These are phyloP conservation scores for Pinus albicaulis DNA, from an alignment of 75 land plant genomes.

Conservation along the genomic window DNA sequence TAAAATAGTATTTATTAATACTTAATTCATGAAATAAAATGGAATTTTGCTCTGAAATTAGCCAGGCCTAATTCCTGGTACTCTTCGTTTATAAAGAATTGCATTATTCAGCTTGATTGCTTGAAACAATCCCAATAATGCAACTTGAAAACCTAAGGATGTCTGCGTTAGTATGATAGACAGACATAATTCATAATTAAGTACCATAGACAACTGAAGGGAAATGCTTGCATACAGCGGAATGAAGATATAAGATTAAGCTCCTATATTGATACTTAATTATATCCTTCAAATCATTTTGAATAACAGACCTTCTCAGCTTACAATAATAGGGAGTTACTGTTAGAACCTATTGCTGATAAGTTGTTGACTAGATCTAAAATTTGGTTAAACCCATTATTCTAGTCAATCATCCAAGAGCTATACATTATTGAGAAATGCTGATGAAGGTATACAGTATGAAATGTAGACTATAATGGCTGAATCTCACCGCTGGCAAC, in stretches of 20 bases:
- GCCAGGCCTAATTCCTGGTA: background rate
- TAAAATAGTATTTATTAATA: background rate
- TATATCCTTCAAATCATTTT: background rate
- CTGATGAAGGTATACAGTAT: background rate
- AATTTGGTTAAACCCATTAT: background rate
- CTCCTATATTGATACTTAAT: background rate
- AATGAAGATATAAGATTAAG: background rate
- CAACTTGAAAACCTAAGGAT: background rate
- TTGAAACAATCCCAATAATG: too few relatives aligned
- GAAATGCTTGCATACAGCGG: background rate
- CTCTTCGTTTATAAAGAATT: background rate
- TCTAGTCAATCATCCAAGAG: background rate
- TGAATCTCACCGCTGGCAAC: background rate
- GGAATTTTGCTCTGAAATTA: background rate
- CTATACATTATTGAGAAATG: slow-evolving; percentile 1
- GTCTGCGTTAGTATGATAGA: background rate
- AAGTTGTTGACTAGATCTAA: background rate
- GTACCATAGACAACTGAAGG: background rate
- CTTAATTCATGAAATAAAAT: background rate
- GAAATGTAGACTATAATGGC: background rate
- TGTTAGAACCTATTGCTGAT: background rate
- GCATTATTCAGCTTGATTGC: background rate
- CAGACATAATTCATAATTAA: background rate
- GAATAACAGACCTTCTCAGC: background rate
- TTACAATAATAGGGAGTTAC: background rate